phyloP scores from a whole-genome alignment of 176 grass and related monocot genomes.

The Musa acuminata region DNA sequence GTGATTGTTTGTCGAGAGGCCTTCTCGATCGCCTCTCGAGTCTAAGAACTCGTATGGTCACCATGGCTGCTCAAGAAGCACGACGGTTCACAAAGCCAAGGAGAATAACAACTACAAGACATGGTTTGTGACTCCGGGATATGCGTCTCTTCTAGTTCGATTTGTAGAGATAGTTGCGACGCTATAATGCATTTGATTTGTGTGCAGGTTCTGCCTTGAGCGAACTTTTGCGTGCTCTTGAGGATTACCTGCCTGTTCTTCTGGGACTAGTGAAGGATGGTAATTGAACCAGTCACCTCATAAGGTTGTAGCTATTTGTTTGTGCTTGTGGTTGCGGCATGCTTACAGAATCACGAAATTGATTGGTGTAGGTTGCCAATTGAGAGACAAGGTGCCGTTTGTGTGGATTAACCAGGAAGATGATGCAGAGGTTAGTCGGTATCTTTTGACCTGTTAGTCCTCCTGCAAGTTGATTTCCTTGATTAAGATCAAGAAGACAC shows the following conservation, averaged over 20 bases:
- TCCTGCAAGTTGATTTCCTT: neutral
- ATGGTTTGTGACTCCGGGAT: constrained; percentile 28
- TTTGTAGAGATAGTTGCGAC: constrained; percentile 6
- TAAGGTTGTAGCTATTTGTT: constrained; percentile 5
- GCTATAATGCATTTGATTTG: constrained; percentile 15
- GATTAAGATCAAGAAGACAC: constrained; percentile 14
- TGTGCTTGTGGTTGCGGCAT: neutral
- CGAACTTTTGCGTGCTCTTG: constrained; percentile 61
- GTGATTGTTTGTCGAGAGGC: constrained; percentile 36
- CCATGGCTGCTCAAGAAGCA: constrained; percentile 59
- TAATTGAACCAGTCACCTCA: constrained; percentile 19
- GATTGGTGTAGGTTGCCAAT: constrained; percentile 31
- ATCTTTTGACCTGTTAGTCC: neutral
- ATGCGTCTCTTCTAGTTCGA: constrained; percentile 9
- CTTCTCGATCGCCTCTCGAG: constrained; percentile 35
- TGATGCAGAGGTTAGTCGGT: constrained; percentile 50
- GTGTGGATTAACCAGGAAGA: constrained; percentile 91
- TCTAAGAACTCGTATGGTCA: constrained; percentile 33
- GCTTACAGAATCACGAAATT: neutral
- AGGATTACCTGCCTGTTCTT: constrained; percentile 66
- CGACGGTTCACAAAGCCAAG: constrained; percentile 38
- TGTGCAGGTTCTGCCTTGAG: constrained; percentile 30
- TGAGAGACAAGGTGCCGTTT: constrained; percentile 66
- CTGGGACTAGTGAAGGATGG: constrained; percentile 64
- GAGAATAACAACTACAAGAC: constrained; percentile 46